Evolutionary conservation across 2,329 filamentous ascomycete species (phyloP), one percentile per base, ranked within the genome.

Genomic region (Fusarium nelsonii): DNA sequence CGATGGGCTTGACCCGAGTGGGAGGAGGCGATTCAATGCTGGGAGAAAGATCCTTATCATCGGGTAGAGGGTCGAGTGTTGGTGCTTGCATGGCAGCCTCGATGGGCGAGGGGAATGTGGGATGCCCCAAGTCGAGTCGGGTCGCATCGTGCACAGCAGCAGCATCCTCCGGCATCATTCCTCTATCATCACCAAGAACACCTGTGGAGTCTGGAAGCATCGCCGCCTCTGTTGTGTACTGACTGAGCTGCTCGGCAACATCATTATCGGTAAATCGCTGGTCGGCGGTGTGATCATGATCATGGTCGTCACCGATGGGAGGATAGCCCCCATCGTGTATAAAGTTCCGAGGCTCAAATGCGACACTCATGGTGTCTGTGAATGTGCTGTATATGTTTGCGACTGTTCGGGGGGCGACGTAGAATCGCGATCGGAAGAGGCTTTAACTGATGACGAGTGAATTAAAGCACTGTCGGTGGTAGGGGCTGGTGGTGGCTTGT

Each of bases 1-100:
- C 80, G 15, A 90, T 85, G 5, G 84, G 78, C 76, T 87, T 88
- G 68, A 81, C 78, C 26, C 86, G 83, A 9, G 77, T 73, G 1
- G 77, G 73, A 15, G 75, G 73, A 14, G 78, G 76, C n/a, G 79
- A 80, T 6, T 70, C 75, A 3, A 71, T 68, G 12, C 63, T 69
- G 2, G 77, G 79, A 6, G 78, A 78, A 2, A 76, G 67, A 16
- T 80, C 79, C 44, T 80, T 80, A 57, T 76, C 76, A 32, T 78
- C 77, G 20, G 76, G 71, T 10, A 80, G 59, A 30, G 73, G 62
- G 6, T 80, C 78, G 43, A 78, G 73, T 20, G 79, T 63, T 15
- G 77, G 63, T 37, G 75, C 72, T 54, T 75, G 74, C 49, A 81
- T 53, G 6, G 75, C 65, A 14, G 73, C 75, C 28, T 76, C 73